Base-by-base conservation (phyloP, 108 stramenopile genomes). In the Cyclotella choctawhatcheeana region DNA sequence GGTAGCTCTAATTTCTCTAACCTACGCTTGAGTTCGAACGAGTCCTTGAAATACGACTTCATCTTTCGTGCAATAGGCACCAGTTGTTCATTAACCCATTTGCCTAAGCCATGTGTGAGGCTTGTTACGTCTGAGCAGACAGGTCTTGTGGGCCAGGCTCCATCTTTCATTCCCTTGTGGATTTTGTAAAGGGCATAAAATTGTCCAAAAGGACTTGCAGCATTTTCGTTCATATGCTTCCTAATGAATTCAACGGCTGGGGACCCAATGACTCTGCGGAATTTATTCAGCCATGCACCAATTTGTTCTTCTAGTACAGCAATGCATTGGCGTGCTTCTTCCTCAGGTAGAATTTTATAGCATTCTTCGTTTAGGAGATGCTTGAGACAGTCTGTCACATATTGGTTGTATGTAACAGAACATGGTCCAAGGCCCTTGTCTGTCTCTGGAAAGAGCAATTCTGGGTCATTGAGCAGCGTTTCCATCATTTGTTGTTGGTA, bases 161-260 rank as follows among this genome's bases (percentile, higher is more conserved):
- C 51, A n/a, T n/a, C n/a, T n/a, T n/a, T n/a, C n/a, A n/a, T n/a
- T n/a, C n/a, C n/a, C n/a, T n/a, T n/a, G n/a, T 2, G 70, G 1
- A 64, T 14, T 45, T 71, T 71, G 43, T 53, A 53, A 0, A 53
- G 47, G 2, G 62, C 37, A 25, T 71, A 71, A 29, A 73, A 73
- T 18, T 54, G 52, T 1, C 53, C 61, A 34, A 64, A 73, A 14
- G 71, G 62, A 24, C 62, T 61, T 20, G 4, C 0, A 10, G 0
- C 50, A 20, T 47, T 60, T 0, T 13, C 14, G 34, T 18, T 16
- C 21, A 60, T 37, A 20, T 60, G 27, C 29, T 30, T 10, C 18
- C 1, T 1, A 18, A 56, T 56, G 14, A n/a, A 56, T 0, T 10
- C 7, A 30, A 13, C 55, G 8, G 27, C 55, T 10, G 12, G 12